Evolutionary conservation across 2,329 filamentous ascomycete species (phyloP).

Genomic region (Zymoseptoria tritici): DNA sequence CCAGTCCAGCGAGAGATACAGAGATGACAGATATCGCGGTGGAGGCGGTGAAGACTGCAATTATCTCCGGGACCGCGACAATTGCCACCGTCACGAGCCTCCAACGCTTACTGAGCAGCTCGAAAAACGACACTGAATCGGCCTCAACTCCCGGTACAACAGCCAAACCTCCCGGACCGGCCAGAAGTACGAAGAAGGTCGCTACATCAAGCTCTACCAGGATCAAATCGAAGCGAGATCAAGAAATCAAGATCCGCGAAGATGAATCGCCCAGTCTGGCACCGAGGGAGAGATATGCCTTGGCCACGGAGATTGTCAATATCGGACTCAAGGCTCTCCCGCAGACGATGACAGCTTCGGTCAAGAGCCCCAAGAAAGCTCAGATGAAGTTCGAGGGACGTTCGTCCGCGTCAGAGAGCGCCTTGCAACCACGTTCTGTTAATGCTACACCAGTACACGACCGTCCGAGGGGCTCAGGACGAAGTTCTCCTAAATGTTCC

Average conservation of each 20-base stretch:
- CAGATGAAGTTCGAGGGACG: neutral
- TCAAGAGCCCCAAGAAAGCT: neutral
- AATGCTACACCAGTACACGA: constrained; percentile 44
- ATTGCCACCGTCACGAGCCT: constrained; percentile 21
- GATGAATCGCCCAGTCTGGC: constrained; percentile 36
- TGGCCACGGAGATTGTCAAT: constrained; percentile 70
- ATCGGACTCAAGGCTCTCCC: constrained; percentile 59
- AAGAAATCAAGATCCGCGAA: constrained; percentile 32
- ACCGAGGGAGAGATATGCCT: constrained; percentile 54
- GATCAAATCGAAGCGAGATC: constrained; percentile 4
- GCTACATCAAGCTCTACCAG: constrained; percentile 2
- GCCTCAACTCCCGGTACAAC: neutral
- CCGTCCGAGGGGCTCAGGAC: neutral
- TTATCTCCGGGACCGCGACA: constrained; percentile 15
- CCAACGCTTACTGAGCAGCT: constrained; percentile 18
- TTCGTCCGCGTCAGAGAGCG: constrained; percentile 15
- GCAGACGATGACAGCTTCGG: constrained; percentile 52
- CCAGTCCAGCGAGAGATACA: neutral
- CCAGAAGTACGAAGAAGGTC: constrained; percentile 2
- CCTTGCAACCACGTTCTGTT: constrained; percentile 39
- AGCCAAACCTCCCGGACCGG: constrained; percentile 2
- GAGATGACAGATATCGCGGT: constrained; percentile 2
- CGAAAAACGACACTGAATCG: constrained; percentile 7
- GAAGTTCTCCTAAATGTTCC: neutral
- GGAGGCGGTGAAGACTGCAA: constrained; percentile 14